Evolutionary conservation across 2,329 filamentous ascomycete species (phyloP).

Genomic region (Botrytis medusae): DNA sequence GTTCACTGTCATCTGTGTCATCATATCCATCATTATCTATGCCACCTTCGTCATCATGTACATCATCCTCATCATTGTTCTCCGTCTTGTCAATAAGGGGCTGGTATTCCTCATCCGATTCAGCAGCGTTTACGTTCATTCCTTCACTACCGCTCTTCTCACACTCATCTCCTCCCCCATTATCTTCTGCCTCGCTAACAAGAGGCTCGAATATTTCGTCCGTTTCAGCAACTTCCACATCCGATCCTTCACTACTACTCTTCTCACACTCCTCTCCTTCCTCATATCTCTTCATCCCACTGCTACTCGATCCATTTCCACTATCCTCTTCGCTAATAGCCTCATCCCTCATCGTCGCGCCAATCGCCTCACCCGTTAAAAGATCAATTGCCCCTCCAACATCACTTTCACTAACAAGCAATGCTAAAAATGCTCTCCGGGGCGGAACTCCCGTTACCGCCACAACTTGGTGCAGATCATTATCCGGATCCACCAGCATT

Average conservation of each 20-base stretch:
- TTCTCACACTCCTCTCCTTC: not conserved
- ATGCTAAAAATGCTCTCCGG: not conserved
- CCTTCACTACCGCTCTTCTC: not conserved
- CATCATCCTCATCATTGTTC: not conserved
- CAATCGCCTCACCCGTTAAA: not conserved
- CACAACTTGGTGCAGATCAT: not conserved
- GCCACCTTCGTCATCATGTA: not conserved
- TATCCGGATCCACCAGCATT: not conserved
- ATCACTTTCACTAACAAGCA: not conserved
- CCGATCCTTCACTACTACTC: not conserved
- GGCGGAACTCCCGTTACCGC: not conserved
- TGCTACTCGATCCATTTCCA: not conserved
- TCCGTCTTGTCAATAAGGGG: not conserved
- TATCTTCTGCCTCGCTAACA: not conserved
- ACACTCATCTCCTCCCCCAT: not conserved
- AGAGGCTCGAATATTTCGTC: not conserved
- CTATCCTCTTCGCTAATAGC: not conserved
- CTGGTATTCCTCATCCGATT: not conserved
- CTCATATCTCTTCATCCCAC: no score
- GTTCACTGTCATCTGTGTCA: not conserved
- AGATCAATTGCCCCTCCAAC: not conserved
- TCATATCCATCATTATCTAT: not conserved
- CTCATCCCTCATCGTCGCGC: not conserved
- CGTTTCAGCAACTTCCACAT: not conserved
- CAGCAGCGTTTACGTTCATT: not conserved